Evolutionary conservation across 805 yeast species (phyloP).

Genomic region (Ogataea nakhonphanomensis): DNA sequence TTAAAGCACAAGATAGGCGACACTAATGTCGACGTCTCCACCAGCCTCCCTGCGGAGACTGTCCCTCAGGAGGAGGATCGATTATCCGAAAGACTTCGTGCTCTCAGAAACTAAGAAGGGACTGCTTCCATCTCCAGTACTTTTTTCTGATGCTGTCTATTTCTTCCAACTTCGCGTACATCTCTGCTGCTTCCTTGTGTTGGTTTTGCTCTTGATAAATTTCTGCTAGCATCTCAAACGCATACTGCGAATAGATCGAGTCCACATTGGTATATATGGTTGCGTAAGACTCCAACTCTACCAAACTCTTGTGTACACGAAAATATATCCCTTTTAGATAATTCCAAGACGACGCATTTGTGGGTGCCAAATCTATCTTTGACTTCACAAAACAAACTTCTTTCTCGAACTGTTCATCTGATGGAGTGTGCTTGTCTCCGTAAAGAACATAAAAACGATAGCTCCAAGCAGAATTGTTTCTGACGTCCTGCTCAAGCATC

Average conservation of each 20-base stretch:
- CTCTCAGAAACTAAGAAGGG: slow-evolving; percentile 51
- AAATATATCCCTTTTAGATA: slow-evolving; percentile 62
- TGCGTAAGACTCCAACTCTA: slow-evolving; percentile 45
- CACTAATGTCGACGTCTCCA: slow-evolving; percentile 50
- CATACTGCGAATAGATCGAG: slow-evolving; percentile 47
- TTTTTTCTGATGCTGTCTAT: slow-evolving; percentile 30
- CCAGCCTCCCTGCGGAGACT: slow-evolving; percentile 31
- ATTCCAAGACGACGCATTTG: slow-evolving; percentile 84
- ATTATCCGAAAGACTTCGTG: slow-evolving; percentile 84
- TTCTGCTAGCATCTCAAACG: slow-evolving; percentile 59
- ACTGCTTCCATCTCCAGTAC: slow-evolving; percentile 30
- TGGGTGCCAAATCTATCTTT: slow-evolving; percentile 61
- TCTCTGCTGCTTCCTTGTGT: slow-evolving; percentile 35
- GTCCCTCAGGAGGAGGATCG: slow-evolving; percentile 69
- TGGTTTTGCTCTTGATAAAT: slow-evolving; percentile 38
- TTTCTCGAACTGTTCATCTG: slow-evolving; percentile 19
- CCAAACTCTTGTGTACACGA: slow-evolving; percentile 27
- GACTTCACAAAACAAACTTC: slow-evolving; percentile 55
- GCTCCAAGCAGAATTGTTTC: slow-evolving; percentile 93
- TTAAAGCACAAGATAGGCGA: slow-evolving; percentile 75
- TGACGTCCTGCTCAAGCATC: slow-evolving; percentile 57
- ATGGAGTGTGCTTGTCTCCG: slow-evolving; percentile 19
- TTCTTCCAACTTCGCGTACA: slow-evolving; percentile 49
- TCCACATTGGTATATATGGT: slow-evolving; percentile 35
- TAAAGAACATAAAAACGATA: slow-evolving; percentile 65